These are phyloP conservation scores for Malus sieversii DNA, from an alignment of 306 rosid species.

Conservation along the genomic window DNA sequence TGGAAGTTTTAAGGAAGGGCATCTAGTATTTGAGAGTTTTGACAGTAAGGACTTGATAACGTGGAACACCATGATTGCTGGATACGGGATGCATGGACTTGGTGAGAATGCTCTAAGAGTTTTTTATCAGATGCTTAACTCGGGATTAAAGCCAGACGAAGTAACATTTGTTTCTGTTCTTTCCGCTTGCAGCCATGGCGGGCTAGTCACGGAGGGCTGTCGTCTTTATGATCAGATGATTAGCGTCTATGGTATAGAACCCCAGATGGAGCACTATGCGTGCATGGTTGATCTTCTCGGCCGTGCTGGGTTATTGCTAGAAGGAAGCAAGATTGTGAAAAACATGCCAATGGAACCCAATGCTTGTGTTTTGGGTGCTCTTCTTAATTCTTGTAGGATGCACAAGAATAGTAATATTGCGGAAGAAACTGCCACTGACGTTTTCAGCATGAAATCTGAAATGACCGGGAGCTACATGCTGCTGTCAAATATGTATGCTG, in stretches of 20 bases:
- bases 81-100: conserved; percentile 77
- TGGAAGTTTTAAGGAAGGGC: conserved; percentile 60
- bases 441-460: conserved; percentile 35
- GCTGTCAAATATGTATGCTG: conserved; percentile 73
- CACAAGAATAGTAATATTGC: conserved; percentile 45
- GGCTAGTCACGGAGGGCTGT: conserved; percentile 54
- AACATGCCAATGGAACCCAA: conserved; percentile 73
- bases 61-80: conserved; percentile 78
- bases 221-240: conserved; percentile 47
- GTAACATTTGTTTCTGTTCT: conserved; percentile 62
- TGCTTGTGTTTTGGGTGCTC: conserved; percentile 70
- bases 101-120: conserved; percentile 55
- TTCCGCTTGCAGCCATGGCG: conserved; percentile 82
- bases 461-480: conserved; percentile 64
- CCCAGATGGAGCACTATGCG: conserved; percentile 72
- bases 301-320: conserved; percentile 69
- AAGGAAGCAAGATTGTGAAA: conserved; percentile 55
- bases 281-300: conserved; percentile 85
- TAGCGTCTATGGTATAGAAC: conserved; percentile 41
- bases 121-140: conserved; percentile 48
- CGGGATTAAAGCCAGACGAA: conserved; percentile 54
- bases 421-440: conserved; percentile 43
- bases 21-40: conserved; percentile 43
- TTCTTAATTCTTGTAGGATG: conserved; percentile 67
- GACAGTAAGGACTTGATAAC: conserved; percentile 54